A percentile compares a stretch with the other conserved stretches of the same genome.
phyloP scores from a whole-genome alignment of 1,139 yeast genomes.

The Debaryomyces udenii region DNA sequence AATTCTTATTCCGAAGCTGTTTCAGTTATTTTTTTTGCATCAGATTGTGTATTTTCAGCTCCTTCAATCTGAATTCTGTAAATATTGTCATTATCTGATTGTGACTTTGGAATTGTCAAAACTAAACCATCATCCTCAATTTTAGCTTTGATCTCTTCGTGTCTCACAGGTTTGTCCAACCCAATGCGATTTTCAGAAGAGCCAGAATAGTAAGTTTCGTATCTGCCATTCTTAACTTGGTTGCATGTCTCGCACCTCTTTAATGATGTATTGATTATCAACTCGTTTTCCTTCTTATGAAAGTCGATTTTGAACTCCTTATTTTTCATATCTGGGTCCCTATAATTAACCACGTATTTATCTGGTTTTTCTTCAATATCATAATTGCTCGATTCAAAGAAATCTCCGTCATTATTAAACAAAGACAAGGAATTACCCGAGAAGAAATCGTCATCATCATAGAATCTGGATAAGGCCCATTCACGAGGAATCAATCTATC shows the following conservation, averaged over 20 bases:
- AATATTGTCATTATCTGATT: conserved; percentile 20
- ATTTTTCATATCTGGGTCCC: conserved; percentile 23
- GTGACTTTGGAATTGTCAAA: conserved; percentile 29
- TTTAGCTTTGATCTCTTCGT: conserved; percentile 27
- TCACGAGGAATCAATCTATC: not conserved
- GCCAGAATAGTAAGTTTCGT: conserved; percentile 17
- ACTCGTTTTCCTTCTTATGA: conserved; percentile 27
- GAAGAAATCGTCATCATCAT: conserved; percentile 1
- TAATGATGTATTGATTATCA: conserved; percentile 22
- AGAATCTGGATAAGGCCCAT: not conserved
- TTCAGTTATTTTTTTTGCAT: not conserved
- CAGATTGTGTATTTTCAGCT: not conserved
- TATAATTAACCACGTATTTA: conserved; percentile 25
- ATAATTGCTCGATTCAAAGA: conserved; percentile 19
- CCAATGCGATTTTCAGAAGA: conserved; percentile 25
- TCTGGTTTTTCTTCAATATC: conserved; percentile 28
- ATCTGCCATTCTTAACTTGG: conserved; percentile 19
- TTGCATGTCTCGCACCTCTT: conserved; percentile 18
- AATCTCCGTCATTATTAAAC: not conserved
- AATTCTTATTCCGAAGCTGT: not conserved
- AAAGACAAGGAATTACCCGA: not conserved
- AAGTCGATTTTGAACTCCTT: conserved; percentile 30
- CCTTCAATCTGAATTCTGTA: conserved; percentile 17
- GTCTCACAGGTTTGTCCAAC: conserved; percentile 28
- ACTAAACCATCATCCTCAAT: conserved; percentile 22